Evolutionary conservation across 2,329 filamentous ascomycete genomes (phyloP), one percentile per base, ranked within the genome.

Genomic region (Xylariaceae sp.): DNA sequence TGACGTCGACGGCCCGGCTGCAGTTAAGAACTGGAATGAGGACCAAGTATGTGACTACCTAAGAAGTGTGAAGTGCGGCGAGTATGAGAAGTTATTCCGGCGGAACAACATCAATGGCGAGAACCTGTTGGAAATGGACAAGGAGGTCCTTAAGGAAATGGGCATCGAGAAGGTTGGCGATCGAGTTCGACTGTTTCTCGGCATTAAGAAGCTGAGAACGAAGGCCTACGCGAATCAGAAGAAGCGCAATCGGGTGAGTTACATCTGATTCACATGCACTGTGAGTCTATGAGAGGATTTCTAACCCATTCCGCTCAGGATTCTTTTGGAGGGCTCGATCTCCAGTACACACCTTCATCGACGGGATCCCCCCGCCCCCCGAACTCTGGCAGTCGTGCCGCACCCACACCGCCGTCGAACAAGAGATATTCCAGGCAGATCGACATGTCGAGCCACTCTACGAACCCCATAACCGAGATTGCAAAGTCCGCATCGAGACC

Each of bases 101-200:
- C 87, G 87, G 71, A 96, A 99, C 73, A 91, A 98, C 74, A 97
- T 99, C 79, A 99, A 95, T 71, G 95, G 95, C 68, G 92, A 97
- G 77, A 97, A 96, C 71, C 80, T 99, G 44, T 82, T 99, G 65
- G 95, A 99, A 76, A 93, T 97, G 81, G 95, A 99, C 75, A 96
- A 96, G 79, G 89, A 92, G 53, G 91, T 96, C 41, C 81, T 99
- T 61, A 96, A 96, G 74, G 95, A 99, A 74, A 96, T 99, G 86
- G 95, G 95, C 43, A 93, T 99, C 66, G 96, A 96, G 66, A 99
- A 98, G 75, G 90, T 99, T 63, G 95, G 95, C 62, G 95, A 99
- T 74, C 88, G 95, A 51, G 93, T 99, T 37, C 90, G 93, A 61
- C 88, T 99, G 59, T 93, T 91, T 68, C 82, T 93, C 60, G 88